These are phyloP conservation scores for Eucalyptus pauciflora DNA, from an alignment of 345 rosid species.

Conservation along the genomic window DNA sequence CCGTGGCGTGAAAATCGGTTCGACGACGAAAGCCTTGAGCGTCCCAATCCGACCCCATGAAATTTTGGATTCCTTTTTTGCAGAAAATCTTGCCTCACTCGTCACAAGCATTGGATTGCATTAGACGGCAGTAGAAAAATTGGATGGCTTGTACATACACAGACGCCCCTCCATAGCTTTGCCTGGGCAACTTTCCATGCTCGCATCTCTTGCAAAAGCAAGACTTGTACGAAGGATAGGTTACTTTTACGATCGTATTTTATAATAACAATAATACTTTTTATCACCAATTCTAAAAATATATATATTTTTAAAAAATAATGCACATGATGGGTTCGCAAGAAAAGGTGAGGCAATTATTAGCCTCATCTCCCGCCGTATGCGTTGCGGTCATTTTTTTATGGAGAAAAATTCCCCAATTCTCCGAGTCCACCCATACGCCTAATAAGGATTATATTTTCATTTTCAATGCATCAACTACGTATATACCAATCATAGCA, in stretches of 20 bases:
- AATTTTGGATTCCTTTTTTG: too few species aligned
- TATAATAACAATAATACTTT: too few species aligned
- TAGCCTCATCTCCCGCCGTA: neutral
- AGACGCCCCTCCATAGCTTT: neutral
- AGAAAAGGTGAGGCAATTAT: neutral
- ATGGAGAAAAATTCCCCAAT: neutral
- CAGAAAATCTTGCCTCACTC: too few species aligned
- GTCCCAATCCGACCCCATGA: neutral
- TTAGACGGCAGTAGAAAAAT: neutral
- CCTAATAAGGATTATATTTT: neutral
- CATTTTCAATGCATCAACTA: neutral
- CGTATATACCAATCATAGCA: neutral
- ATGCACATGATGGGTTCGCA: neutral
- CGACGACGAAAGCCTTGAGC: neutral
- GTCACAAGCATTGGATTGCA: neutral
- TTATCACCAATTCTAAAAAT: neutral
- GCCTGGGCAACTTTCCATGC: neutral
- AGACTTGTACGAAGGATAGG: neutral
- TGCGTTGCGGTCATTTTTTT: neutral
- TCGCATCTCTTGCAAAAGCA: neutral
- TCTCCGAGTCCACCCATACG: neutral
- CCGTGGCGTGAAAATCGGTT: neutral
- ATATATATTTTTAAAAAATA: accelerated
- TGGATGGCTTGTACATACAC: neutral
- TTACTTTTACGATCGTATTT: neutral